These are phyloP conservation scores for Beauveria rudraprayagi DNA, from an alignment of 2,329 filamentous ascomycete species.

Conservation along the genomic window DNA sequence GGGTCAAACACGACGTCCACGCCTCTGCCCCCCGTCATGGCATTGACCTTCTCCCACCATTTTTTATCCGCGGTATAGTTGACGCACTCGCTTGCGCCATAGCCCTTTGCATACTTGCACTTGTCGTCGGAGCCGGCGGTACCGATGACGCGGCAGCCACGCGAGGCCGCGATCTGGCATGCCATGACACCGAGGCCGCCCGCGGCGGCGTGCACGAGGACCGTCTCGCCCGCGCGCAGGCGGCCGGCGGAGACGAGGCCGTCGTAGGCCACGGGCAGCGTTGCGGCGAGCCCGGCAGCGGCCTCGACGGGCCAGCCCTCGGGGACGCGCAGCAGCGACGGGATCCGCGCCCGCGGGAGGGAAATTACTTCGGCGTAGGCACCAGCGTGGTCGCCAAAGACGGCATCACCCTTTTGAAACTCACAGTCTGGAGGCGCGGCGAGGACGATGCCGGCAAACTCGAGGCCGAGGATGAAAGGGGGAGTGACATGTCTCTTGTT, in stretches of 20 bases:
- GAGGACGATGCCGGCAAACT: slow-evolving; percentile 48
- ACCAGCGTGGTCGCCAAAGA: slow-evolving; percentile 45
- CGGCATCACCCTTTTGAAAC: slow-evolving; percentile 38
- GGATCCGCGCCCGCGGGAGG: slow-evolving; percentile 23
- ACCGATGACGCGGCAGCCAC: slow-evolving; percentile 45
- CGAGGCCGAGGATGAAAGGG: slow-evolving; percentile 52
- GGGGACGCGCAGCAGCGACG: slow-evolving; percentile 35
- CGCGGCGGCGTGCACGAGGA: slow-evolving; percentile 47
- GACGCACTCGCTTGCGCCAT: slow-evolving; percentile 35
- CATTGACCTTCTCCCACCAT: slow-evolving; percentile 46
- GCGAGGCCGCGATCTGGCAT: slow-evolving; percentile 44
- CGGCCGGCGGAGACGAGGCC: slow-evolving; percentile 34
- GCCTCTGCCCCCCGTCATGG: slow-evolving; percentile 38
- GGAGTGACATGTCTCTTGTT: slow-evolving; percentile 47
- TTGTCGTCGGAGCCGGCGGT: slow-evolving; percentile 41
- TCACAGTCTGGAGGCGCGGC: slow-evolving; percentile 25
- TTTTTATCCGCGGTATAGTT: slow-evolving; percentile 26
- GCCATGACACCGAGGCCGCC: slow-evolving; percentile 49
- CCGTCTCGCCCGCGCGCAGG: slow-evolving; percentile 37
- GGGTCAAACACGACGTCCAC: slow-evolving; percentile 52
- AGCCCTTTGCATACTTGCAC: slow-evolving; percentile 28
- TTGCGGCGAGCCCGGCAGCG: slow-evolving; percentile 45
- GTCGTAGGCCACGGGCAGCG: slow-evolving; percentile 46
- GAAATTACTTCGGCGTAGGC: slow-evolving; percentile 45
- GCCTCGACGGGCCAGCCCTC: slow-evolving; percentile 34